Evolutionary conservation across 2,329 filamentous ascomycete species (phyloP).

Genomic region (Penicillium griseofulvum): DNA sequence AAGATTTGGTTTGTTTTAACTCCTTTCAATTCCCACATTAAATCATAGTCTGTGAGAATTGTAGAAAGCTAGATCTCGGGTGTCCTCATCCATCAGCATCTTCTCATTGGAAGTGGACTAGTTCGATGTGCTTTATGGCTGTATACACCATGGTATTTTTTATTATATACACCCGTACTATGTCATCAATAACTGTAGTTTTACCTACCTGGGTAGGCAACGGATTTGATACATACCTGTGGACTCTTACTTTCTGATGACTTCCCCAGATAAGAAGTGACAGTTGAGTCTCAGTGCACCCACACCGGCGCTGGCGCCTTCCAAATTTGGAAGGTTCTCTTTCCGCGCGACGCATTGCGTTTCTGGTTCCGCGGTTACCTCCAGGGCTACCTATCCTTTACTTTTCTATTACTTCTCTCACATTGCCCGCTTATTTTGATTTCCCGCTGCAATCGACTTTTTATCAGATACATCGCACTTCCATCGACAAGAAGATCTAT

Average conservation of each 20-base stretch:
- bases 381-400: no score
- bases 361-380: not conserved
- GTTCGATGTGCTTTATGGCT: not conserved
- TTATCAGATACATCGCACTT: not conserved
- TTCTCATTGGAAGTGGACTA: no score
- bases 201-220: not conserved
- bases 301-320: no score
- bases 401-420: not conserved
- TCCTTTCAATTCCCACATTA: not conserved
- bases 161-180: not conserved
- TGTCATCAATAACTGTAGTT: no score
- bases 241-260: not conserved
- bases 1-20: not conserved
- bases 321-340: no score
- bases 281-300: not conserved
- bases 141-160: not conserved
- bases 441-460: not conserved
- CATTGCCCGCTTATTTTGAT: not conserved
- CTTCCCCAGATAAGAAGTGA: not conserved
- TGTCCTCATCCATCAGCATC: not conserved
- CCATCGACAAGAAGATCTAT: not conserved
- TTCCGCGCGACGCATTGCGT: not conserved
- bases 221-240: no score
- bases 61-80: not conserved
- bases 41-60: no score